phyloP scores from a whole-genome alignment of 345 rosid species.

The Balakata baccata region DNA sequence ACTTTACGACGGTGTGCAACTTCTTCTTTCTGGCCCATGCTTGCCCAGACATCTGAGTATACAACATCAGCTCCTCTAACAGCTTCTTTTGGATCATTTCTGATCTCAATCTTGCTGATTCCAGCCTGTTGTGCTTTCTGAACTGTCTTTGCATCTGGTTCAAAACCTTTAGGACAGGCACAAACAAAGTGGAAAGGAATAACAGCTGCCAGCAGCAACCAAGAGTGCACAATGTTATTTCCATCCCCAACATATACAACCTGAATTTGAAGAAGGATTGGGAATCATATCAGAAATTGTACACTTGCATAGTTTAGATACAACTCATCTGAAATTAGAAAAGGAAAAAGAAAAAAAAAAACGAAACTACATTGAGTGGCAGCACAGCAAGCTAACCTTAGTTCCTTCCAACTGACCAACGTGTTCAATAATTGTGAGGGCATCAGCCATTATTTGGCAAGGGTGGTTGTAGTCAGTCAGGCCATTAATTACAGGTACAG shows the following conservation, averaged over 20 bases:
- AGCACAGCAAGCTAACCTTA: constrained; percentile 49
- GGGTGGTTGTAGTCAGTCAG: constrained; percentile 94
- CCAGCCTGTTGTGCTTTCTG: constrained; percentile 71
- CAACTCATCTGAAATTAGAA: neutral
- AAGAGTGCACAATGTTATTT: constrained; percentile 92
- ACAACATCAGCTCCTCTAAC: constrained; percentile 90
- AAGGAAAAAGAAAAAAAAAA: constrained; percentile 6
- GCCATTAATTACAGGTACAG: constrained; percentile 86
- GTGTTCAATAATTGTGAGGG: constrained; percentile 92
- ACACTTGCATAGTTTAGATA: constrained; percentile 8
- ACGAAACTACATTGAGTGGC: neutral
- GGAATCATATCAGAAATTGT: constrained; percentile 1
- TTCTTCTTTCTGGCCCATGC: constrained; percentile 98
- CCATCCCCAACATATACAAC: constrained; percentile 98
- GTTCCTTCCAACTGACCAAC: constrained; percentile 80
- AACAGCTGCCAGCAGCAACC: constrained; percentile 85
- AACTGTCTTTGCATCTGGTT: constrained; percentile 75
- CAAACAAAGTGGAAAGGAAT: constrained; percentile 95
- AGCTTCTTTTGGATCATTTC: constrained; percentile 82
- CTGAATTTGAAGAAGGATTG: constrained; percentile 36
- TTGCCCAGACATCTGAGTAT: constrained; percentile 99
- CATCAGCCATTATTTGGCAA: constrained; percentile 97
- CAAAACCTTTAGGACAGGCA: constrained; percentile 85
- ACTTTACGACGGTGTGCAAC: constrained; percentile 73
- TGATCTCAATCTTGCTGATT: constrained; percentile 85